These are phyloP conservation scores for Kodamaea plutei DNA, from an alignment of 1,139 yeast species.

Conservation along the genomic window DNA sequence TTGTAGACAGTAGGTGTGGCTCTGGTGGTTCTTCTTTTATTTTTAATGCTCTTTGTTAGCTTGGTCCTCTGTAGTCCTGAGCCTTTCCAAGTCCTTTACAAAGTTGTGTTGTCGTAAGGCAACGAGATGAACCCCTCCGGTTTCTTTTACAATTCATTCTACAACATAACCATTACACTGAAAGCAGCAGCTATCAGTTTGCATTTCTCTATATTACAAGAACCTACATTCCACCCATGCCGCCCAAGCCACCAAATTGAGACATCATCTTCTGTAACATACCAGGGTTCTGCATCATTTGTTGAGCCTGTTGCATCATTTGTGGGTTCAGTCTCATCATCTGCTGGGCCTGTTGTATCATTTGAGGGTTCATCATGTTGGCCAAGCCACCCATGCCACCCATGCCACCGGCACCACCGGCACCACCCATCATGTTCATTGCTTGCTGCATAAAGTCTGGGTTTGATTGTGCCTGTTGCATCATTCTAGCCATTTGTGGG, in stretches of 20 bases:
- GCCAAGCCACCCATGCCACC: slow-evolving; percentile 32
- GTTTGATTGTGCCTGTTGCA: slow-evolving; percentile 45
- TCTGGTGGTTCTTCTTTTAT: no score
- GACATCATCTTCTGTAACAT: slow-evolving; percentile 77
- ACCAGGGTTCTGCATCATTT: slow-evolving; percentile 52
- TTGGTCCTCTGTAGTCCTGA: no score
- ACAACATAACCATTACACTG: no score
- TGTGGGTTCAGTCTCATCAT: slow-evolving; percentile 70
- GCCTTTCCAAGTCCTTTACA: no score
- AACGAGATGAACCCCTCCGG: no score
- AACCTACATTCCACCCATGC: slow-evolving; percentile 6
- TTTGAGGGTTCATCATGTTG: slow-evolving; percentile 30
- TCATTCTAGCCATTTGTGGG: slow-evolving; percentile 19
- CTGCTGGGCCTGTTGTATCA: slow-evolving; percentile 45
- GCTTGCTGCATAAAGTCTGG: slow-evolving; percentile 50
- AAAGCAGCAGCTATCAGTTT: no score
- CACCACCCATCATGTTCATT: slow-evolving; percentile 44
- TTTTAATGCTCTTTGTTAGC: no score
- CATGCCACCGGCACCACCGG: slow-evolving; percentile 37
- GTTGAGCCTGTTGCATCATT: slow-evolving; percentile 61
- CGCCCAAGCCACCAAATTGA: slow-evolving; percentile 46
- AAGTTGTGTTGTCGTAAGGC: no score
- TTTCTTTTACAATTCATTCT: no score
- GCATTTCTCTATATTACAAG: no score
- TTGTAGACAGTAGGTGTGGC: no score